Conservation (phyloP, 371 early-diverging fungal species). For the Syncephalis plumigaleata region DNA sequence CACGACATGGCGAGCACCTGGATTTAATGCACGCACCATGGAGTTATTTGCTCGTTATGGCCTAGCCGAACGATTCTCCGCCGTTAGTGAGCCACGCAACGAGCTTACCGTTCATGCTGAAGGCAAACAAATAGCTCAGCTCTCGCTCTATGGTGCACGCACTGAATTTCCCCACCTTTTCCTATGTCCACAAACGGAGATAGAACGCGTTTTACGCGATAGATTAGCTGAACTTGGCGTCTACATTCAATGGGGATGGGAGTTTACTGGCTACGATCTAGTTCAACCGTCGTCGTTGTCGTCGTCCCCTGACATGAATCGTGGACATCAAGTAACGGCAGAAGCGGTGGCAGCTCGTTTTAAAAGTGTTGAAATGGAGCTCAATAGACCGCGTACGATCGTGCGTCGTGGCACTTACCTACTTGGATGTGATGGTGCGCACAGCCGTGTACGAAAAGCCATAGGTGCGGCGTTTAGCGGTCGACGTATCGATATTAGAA, state of each 20-base stretch:
- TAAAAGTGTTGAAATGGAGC: neutral
- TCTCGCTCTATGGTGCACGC: constrained; percentile 7
- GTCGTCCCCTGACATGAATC: neutral
- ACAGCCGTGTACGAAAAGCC: constrained; percentile 11
- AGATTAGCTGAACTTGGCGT: constrained; percentile 7
- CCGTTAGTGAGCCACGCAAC: constrained; percentile 7
- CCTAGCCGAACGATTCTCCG: constrained; percentile 9
- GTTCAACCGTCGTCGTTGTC: neutral
- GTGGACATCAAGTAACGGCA: neutral
- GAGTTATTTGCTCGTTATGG: constrained; percentile 12
- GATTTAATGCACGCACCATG: constrained; percentile 12
- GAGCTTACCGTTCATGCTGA: constrained; percentile 9
- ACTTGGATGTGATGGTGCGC: constrained; percentile 17
- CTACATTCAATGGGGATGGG: constrained; percentile 11
- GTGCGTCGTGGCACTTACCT: constrained; percentile 5
- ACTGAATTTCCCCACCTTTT: constrained; percentile 12
- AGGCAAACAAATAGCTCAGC: constrained; percentile 2
- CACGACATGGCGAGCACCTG: constrained; percentile 10
- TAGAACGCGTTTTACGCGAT: constrained; percentile 6
- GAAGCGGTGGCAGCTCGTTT: neutral
- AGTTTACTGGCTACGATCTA: constrained; percentile 8
- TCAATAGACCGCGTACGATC: neutral
- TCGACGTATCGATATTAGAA: neutral
- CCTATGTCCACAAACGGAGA: constrained; percentile 6
- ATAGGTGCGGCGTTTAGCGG: constrained; percentile 11